phyloP scores from a whole-genome alignment of 495 filamentous ascomycete genomes.

The Hapsidospora chrysogenum region DNA sequence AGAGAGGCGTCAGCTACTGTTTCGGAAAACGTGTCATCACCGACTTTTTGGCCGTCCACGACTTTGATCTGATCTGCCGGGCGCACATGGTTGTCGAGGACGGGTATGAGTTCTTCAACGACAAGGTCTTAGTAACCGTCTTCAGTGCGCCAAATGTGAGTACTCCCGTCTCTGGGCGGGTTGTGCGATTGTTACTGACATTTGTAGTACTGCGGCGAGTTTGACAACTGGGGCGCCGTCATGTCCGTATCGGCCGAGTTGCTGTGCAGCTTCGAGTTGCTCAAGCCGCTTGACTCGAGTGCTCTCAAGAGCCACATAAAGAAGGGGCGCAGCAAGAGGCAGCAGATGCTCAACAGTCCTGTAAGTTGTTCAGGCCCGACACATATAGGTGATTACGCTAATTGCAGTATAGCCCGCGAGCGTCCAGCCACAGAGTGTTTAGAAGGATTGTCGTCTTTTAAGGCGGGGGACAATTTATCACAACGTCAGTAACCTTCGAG shows the following conservation, averaged over 20 bases:
- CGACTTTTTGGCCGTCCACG: slow-evolving; percentile 84
- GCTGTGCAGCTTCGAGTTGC: slow-evolving; percentile 89
- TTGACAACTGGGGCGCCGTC: slow-evolving; percentile 97
- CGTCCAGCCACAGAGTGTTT: slow-evolving; percentile 35
- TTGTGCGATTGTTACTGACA: not conserved
- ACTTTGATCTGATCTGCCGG: slow-evolving; percentile 93
- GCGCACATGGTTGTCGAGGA: slow-evolving; percentile 99
- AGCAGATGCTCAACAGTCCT: slow-evolving; percentile 86
- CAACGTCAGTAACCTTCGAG: too few relatives aligned
- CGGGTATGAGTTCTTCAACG: slow-evolving; percentile 97
- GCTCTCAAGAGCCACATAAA: slow-evolving; percentile 98
- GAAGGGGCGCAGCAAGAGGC: slow-evolving; percentile 78
- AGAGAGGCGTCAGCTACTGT: slow-evolving; percentile 94
- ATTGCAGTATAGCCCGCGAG: slow-evolving; percentile 26
- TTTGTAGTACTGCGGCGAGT: slow-evolving; percentile 91
- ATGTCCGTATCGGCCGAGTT: slow-evolving; percentile 94
- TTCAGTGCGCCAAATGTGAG: slow-evolving; percentile 96
- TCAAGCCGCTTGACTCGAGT: slow-evolving; percentile 94
- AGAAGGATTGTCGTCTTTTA: too few relatives aligned
- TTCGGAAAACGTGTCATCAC: slow-evolving; percentile 98
- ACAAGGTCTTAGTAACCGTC: slow-evolving; percentile 88
- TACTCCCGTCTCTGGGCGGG: slow-evolving; percentile 7
- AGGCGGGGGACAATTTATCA: too few relatives aligned
- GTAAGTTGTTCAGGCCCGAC: too few relatives aligned
- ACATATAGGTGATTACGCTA: too few relatives aligned